Evolutionary conservation across 768 basidiomycete species (phyloP), one percentile per base, ranked within the genome.

Genomic region (Phanerochaete sordida): DNA sequence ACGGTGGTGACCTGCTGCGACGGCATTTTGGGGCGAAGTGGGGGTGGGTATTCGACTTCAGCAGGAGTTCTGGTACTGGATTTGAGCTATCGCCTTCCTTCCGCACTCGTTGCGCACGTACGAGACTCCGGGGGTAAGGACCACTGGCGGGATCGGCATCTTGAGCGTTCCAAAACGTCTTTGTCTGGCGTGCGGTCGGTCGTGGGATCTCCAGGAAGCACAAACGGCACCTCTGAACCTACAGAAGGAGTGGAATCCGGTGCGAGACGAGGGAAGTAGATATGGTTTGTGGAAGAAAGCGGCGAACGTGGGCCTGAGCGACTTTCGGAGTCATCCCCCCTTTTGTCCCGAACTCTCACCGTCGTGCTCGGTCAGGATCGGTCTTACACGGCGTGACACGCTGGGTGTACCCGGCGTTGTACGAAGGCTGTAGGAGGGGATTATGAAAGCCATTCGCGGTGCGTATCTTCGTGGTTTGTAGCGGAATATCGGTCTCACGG

Each of bases 371-470:
- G 61, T 53, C 49, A 35, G 48, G 56, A n/a, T n/a, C n/a, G n/a
- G n/a, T n/a, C n/a, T n/a, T n/a, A n/a, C 44, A 37, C 24, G 31
- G 53, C 35, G 53, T 48, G 19, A 4, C 56, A 44, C 27, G 24
- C 26, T n/a, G 12, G 16, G 28, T 58, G n/a, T 27, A 27, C 35
- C 46, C 30, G 56, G 54, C 51, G 58, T 48, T 30, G 16, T 27
- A 37, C 33, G 51, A 50, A 12, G 33, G 44, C 28, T 58, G 43
- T 37, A 57, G 53, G 51, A 62, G 51, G 59, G 11, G 45, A n/a
- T 51, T 23, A 87, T 88, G 86, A 83, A 82, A 63, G 86, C 86
- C 35, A 83, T 87, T 65, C 85, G 83, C 77, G 84, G 86, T 81
- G 57, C 28, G 77, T 64, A 56, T 11, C 27, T 26, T 3, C 21